Base-by-base conservation (phyloP, 768 basidiomycete species). In the Boletus rufocinnamomeus region DNA sequence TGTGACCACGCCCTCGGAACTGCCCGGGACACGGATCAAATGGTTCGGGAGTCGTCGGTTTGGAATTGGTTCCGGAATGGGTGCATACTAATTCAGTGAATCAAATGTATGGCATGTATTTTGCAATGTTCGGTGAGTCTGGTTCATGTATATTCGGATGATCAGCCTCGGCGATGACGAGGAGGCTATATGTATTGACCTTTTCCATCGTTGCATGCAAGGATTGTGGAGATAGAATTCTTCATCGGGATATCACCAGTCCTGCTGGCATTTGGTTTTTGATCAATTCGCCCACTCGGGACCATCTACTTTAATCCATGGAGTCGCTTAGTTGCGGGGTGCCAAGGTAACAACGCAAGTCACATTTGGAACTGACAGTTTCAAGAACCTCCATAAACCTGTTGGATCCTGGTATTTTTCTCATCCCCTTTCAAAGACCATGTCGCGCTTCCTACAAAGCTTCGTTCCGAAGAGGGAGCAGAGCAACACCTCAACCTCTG, bases 401-500 rank as follows among this genome's bases (percentile, higher is more conserved):
- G 13, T n/a, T 16, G 14, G 14, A 41, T 21, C 10, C 27, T 40
- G 9, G 35, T 6, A 2, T 10, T 41, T 19, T 19, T 21, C 45
- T 45, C 25, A 1, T 44, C 16, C 27, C 23, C 45, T 28, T 19
- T 25, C 14, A 50, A 54, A 44, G 13, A 56, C 34, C 46, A 69
- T 63, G 68, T 59, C 63, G 17, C 68, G 35, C 54, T 82, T 85
- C 61, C 52, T 84, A 10, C 70, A 66, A 50, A 83, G 75, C 72
- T 69, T 85, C 60, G 56, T 84, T 50, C 84, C 84, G 8, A 74
- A 70, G 56, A 76, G 72, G 62, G 84, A 87, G 59, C 66, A 73
- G 46, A 71, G 76, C 21, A n/a, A 41, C 9, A 56, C 60, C 37
- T 66, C 67, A 11, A 50, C 74, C 40, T 69, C 77, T 11, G 69